A percentile compares a stretch with the other conserved stretches of the same genome.
Conservation (phyloP, 345 rosid species). For the Nephelium lappaceum region DNA sequence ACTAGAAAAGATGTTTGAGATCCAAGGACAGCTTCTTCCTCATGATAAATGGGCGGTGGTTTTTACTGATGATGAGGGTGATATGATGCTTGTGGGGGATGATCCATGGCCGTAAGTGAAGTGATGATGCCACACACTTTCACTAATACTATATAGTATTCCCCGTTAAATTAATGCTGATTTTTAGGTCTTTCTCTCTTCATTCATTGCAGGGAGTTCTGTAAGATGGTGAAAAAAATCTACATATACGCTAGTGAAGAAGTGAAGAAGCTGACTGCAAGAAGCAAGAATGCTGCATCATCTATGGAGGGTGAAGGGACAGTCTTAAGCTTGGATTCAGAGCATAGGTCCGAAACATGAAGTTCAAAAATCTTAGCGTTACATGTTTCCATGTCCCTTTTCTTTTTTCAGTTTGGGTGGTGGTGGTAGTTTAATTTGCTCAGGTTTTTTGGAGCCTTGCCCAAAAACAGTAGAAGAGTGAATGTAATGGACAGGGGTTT, state of each 20-base stretch:
- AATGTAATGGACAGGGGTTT: conserved; percentile 8
- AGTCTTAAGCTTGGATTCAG: conserved; percentile 43
- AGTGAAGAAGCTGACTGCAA: conserved; percentile 53
- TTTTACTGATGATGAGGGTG: conserved; percentile 78
- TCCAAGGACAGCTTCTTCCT: conserved; percentile 52
- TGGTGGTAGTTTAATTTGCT: conserved; percentile 25
- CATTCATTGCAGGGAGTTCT: conserved; percentile 59
- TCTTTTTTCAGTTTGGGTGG: conserved; percentile 16
- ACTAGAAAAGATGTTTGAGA: conserved; percentile 75
- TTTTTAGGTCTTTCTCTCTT: background rate
- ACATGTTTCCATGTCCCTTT: conserved; percentile 1
- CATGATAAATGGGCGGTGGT: conserved; percentile 63
- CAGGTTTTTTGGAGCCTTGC: conserved; percentile 25
- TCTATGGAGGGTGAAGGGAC: conserved; percentile 42
- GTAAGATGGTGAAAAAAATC: conserved; percentile 73
- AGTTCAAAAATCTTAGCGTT: conserved; percentile 11
- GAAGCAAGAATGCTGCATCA: conserved; percentile 33
- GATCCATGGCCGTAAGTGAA: conserved; percentile 87
- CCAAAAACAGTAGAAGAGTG: conserved; percentile 14
- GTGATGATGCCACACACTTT: conserved; percentile 7
- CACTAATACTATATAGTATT: background rate
- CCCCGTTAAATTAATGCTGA: background rate
- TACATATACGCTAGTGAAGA: conserved; percentile 59
- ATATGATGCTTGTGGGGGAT: conserved; percentile 76
- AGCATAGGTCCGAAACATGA: conserved; percentile 38